Conservation (phyloP, 306 rosid genomes). For the Alnus rubra region DNA sequence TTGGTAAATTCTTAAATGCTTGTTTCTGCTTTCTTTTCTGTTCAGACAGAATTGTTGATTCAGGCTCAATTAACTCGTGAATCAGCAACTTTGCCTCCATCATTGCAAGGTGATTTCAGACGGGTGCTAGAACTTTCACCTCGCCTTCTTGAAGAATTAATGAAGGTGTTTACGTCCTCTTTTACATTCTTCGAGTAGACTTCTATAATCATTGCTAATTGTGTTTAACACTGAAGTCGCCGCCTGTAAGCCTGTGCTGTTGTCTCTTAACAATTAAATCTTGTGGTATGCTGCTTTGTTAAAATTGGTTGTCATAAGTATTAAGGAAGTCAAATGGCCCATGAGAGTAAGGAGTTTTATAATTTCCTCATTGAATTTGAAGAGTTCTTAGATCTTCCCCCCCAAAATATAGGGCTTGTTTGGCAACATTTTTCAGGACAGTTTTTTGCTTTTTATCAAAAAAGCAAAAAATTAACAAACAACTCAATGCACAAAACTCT, state of each 20-base stretch:
- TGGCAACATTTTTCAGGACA: too few relatives aligned
- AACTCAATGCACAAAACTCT: too few relatives aligned
- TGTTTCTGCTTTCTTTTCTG: conserved; percentile 31
- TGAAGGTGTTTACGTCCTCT: conserved; percentile 69
- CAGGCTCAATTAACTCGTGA: conserved; percentile 95
- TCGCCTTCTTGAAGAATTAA: conserved; percentile 94
- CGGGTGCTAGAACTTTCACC: conserved; percentile 89
- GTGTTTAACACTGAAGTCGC: conserved; percentile 18
- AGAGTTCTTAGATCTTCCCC: too few relatives aligned
- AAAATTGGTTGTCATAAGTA: neutral
- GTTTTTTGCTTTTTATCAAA: too few relatives aligned
- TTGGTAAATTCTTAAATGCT: conserved; percentile 23
- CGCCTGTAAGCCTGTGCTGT: conserved; percentile 2
- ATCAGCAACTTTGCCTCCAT: conserved; percentile 65
- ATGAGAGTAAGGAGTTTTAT: too few relatives aligned
- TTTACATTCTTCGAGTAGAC: conserved; percentile 25
- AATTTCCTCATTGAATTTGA: too few relatives aligned
- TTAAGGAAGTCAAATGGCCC: neutral
- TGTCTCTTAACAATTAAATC: neutral
- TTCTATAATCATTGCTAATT: conserved; percentile 14
- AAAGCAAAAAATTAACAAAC: too few relatives aligned
- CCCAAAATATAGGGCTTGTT: neutral
- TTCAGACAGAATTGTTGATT: conserved; percentile 93
- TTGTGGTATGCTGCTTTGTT: neutral
- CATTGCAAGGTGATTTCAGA: conserved; percentile 77